A percentile compares a stretch with the other conserved stretches of the same genome.
These are phyloP conservation scores for Rubroboletus satanas DNA, from an alignment of 768 basidiomycete species.

Conservation along the genomic window DNA sequence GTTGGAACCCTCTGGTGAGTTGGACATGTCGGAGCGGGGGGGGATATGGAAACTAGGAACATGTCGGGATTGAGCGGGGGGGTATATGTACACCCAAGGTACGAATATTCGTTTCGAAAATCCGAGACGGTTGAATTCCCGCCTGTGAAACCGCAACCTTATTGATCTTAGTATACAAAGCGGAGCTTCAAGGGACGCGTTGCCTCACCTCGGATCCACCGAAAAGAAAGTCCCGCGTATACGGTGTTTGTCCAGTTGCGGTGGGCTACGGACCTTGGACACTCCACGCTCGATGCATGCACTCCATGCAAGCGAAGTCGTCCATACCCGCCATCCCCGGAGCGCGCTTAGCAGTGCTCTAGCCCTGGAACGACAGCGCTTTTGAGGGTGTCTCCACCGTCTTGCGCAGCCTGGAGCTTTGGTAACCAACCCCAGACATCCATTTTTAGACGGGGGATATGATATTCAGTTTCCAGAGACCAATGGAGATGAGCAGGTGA, in stretches of 20 bases:
- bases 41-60: not conserved
- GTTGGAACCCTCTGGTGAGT: conserved; percentile 1
- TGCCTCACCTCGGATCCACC: not conserved
- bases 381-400: not conserved
- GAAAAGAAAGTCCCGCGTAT: not conserved
- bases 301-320: not conserved
- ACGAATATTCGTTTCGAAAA: conserved; percentile 12
- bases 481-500: not conserved
- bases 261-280: not conserved
- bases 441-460: not conserved
- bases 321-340: not conserved
- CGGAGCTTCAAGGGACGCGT: conserved; percentile 11
- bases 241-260: not conserved
- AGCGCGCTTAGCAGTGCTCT: not conserved
- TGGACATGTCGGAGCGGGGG: not conserved
- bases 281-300: not conserved
- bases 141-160: conserved; percentile 14
- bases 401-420: not conserved
- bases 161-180: conserved; percentile 3
- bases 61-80: conserved; percentile 1
- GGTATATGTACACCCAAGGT: conserved; percentile 12
- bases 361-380: not conserved
- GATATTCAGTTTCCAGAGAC: not conserved
- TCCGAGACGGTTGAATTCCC: not conserved
- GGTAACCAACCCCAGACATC: not conserved